Evolutionary conservation across 2,329 filamentous ascomycete species (phyloP).

Genomic region (Phialophora chinensis): DNA sequence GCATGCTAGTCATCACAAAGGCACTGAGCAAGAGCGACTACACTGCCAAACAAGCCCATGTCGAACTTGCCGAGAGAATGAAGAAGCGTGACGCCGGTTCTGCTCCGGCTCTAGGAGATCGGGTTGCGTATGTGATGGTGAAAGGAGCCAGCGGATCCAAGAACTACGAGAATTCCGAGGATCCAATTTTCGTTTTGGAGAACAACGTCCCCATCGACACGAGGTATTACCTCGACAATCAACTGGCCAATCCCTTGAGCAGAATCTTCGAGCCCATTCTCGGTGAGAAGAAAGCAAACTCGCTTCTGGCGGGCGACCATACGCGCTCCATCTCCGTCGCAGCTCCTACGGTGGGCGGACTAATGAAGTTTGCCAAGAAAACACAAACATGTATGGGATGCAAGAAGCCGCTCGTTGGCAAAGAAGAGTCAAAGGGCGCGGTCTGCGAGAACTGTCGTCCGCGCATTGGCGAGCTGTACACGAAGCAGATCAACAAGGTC

Average conservation of each 20-base stretch:
- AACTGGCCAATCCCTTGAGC: conserved; percentile 89
- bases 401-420: conserved; percentile 88
- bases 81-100: conserved; percentile 95
- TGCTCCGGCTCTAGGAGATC: conserved; percentile 88
- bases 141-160: conserved; percentile 87
- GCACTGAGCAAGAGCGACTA: conserved; percentile 91
- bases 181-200: conserved; percentile 95
- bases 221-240: conserved; percentile 98
- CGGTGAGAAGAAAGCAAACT: conserved; percentile 86
- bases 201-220: conserved; percentile 98
- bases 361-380: conserved; percentile 99
- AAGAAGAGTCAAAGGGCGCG: conserved; percentile 80
- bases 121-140: conserved; percentile 97
- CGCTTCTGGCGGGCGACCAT: conserved; percentile 87
- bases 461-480: conserved; percentile 89
- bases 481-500: conserved; percentile 84
- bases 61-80: conserved; percentile 95
- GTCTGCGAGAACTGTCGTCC: conserved; percentile 86
- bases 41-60: conserved; percentile 90
- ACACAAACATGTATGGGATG: conserved; percentile 98
- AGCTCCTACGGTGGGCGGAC: conserved; percentile 84
- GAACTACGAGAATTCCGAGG: conserved; percentile 96
- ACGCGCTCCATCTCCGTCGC: conserved; percentile 94
- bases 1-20: conserved; percentile 98
- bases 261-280: conserved; percentile 98